These are phyloP conservation scores for Plectosphaerella cucumerina DNA, from an alignment of 2,329 filamentous ascomycete genomes.

Conservation along the genomic window DNA sequence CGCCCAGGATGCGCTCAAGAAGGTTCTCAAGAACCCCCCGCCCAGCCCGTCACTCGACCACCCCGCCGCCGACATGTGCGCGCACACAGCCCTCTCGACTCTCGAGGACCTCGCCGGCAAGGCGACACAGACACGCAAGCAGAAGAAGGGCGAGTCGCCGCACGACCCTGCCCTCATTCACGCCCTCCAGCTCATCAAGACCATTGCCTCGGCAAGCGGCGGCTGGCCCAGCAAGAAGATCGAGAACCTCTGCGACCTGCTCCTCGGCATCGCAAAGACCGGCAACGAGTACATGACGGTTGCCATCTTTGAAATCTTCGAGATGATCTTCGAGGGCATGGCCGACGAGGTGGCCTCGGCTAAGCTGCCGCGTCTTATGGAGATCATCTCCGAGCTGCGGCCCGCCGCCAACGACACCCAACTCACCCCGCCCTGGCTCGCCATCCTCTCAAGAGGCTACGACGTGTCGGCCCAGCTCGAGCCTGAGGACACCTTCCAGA, in stretches of 20 bases:
- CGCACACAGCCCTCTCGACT: constrained; percentile 80
- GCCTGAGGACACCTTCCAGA: constrained; percentile 86
- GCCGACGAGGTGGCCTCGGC: constrained; percentile 81
- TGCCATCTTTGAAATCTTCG: constrained; percentile 94
- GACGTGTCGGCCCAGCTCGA: constrained; percentile 87
- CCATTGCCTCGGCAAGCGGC: constrained; percentile 77
- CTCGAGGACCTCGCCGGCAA: constrained; percentile 69
- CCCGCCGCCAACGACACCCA: constrained; percentile 92
- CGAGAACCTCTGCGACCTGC: constrained; percentile 81
- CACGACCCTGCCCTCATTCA: constrained; percentile 87
- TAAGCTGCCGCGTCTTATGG: constrained; percentile 83
- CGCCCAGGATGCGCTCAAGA: constrained; percentile 82
- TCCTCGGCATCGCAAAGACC: constrained; percentile 83
- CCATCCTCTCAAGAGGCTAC: constrained; percentile 89
- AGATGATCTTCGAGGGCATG: constrained; percentile 93
- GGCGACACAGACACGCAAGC: constrained; percentile 58
- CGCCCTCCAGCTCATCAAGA: constrained; percentile 86
- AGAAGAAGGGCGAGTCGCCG: constrained; percentile 54
- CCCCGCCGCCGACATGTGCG: constrained; percentile 93
- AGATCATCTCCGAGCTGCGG: constrained; percentile 87
- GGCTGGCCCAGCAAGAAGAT: constrained; percentile 98
- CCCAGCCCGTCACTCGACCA: constrained; percentile 92
- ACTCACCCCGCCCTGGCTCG: constrained; percentile 92
- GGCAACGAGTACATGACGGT: constrained; percentile 96
- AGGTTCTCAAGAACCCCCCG: constrained; percentile 78